Evolutionary conservation across 805 yeast genomes (phyloP).

Genomic region (Gaillardinia entomophila): DNA sequence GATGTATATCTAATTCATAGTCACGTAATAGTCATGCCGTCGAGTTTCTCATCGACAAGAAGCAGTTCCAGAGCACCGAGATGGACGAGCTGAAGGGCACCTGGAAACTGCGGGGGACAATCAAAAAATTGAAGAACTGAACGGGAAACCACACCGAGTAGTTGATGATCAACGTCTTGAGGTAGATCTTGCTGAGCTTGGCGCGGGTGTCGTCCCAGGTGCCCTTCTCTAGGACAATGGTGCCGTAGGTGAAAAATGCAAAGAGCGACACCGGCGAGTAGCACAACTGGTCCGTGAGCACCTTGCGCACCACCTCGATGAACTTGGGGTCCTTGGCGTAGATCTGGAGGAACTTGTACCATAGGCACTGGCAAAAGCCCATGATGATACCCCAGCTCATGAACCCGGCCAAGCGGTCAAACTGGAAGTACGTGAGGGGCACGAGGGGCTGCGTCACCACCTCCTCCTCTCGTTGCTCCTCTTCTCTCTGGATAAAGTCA

Average conservation of each 20-base stretch:
- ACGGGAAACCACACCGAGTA: conserved; percentile 80
- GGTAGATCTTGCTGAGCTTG: conserved; percentile 62
- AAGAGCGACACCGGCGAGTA: conserved; percentile 84
- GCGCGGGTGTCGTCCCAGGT: conserved; percentile 54
- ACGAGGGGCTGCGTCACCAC: conserved; percentile 2
- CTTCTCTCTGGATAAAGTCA: conserved; percentile 27
- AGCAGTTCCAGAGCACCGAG: conserved; percentile 93
- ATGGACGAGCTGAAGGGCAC: conserved; percentile 86
- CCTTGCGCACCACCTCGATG: conserved; percentile 80
- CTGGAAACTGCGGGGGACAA: conserved; percentile 68
- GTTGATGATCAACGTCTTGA: conserved; percentile 62
- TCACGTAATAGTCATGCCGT: conserved; percentile 1
- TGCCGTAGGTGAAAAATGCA: conserved; percentile 78
- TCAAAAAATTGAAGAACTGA: conserved; percentile 66
- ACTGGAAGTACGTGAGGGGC: conserved; percentile 45
- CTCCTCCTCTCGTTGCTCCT: conserved; percentile 9
- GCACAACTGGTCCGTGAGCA: conserved; percentile 81
- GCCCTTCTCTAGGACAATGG: conserved; percentile 74
- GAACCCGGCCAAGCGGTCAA: conserved; percentile 69
- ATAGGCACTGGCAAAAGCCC: conserved; percentile 78
- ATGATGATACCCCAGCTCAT: conserved; percentile 82
- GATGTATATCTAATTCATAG: conserved; percentile 12
- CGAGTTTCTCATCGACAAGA: conserved; percentile 70
- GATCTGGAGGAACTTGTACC: conserved; percentile 83
- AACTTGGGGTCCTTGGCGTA: conserved; percentile 79